phyloP scores from a whole-genome alignment of 2,329 filamentous ascomycete species.

The Fusarium oxysporum region DNA sequence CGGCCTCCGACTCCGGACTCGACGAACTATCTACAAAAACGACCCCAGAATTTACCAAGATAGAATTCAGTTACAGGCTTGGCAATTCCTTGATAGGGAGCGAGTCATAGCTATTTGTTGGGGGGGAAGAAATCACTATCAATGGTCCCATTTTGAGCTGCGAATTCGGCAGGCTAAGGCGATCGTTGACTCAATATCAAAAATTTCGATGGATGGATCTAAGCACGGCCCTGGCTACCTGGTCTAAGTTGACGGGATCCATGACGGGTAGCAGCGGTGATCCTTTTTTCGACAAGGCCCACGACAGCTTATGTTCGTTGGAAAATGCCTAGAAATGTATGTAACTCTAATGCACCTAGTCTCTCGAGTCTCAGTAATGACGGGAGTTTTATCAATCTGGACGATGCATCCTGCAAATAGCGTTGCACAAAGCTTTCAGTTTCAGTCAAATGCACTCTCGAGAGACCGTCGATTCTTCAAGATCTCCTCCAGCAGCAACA shows the following conservation, averaged over 20 bases:
- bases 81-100: background rate
- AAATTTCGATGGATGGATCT: background rate
- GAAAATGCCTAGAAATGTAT: background rate
- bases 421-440: background rate
- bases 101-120: background rate
- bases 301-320: background rate
- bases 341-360: background rate
- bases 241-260: background rate
- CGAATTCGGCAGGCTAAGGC: constrained; percentile 11
- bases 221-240: background rate
- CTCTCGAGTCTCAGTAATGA: background rate
- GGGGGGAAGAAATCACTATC: background rate
- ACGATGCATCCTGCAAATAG: background rate
- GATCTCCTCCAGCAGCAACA: background rate
- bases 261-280: constrained; percentile 4
- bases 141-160: background rate
- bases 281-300: constrained; percentile 1
- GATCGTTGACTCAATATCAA: constrained; percentile 5
- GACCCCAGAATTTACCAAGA: background rate
- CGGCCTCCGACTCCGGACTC: constrained; percentile 11
- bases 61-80: background rate
- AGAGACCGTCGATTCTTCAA: background rate
- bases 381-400: background rate
- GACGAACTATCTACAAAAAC: background rate
- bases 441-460: background rate